Conservation (phyloP, 371 early-diverging fungal genomes). For the Zychaea mexicana region DNA sequence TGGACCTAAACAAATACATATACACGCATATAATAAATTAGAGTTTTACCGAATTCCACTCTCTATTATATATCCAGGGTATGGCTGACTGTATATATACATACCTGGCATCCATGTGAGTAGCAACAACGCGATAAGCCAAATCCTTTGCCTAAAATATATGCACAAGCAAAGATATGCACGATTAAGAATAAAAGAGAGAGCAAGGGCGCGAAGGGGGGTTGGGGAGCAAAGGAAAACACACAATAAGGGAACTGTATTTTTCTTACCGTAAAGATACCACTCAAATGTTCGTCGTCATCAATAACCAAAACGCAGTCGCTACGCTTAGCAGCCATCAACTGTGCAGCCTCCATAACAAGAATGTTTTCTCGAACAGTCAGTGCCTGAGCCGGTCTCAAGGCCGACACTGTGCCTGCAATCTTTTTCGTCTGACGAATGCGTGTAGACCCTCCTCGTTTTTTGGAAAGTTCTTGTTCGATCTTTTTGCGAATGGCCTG, state of each 20-base stretch:
- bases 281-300: conserved; percentile 83
- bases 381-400: conserved; percentile 82
- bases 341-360: conserved; percentile 88
- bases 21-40: neutral
- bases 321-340: conserved; percentile 94
- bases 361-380: conserved; percentile 83
- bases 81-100: too few relatives aligned
- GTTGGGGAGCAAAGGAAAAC: neutral
- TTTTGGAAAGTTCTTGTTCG: conserved; percentile 68
- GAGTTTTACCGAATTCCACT: too few relatives aligned
- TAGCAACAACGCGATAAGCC: conserved; percentile 53
- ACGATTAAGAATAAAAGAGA: neutral
- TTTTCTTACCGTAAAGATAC: conserved; percentile 82
- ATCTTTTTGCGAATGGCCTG: conserved; percentile 74
- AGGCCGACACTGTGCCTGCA: conserved; percentile 84
- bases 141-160: conserved; percentile 45
- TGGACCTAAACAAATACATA: conserved; percentile 39
- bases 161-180: neutral
- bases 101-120: conserved; percentile 52
- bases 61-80: too few relatives aligned
- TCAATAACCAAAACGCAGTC: conserved; percentile 90
- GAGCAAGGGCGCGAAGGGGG: neutral
- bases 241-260: neutral
- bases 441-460: conserved; percentile 40
- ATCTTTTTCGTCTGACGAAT: conserved; percentile 45